phyloP scores from a whole-genome alignment of 768 basidiomycete species.

The Boletus subparvulus region DNA sequence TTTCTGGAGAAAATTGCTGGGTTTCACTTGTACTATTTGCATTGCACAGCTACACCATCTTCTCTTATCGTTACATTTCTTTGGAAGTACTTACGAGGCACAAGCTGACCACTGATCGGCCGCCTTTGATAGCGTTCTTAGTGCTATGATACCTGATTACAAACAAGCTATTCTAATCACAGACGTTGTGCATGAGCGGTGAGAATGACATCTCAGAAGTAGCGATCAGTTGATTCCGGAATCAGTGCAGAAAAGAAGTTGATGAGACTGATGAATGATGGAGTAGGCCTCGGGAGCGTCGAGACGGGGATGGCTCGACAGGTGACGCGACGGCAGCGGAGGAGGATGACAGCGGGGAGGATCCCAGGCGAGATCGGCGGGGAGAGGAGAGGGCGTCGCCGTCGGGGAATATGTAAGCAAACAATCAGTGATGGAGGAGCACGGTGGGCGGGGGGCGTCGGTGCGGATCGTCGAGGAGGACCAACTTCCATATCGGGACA shows the following conservation, averaged over 20 bases:
- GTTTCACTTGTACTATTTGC: conserved; percentile 37
- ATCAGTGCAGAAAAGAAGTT: conserved; percentile 24
- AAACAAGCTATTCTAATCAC: conserved; percentile 31
- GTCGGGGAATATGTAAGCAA: conserved; percentile 29
- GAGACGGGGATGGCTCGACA: background rate
- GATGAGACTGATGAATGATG: conserved; percentile 4
- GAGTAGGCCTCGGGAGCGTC: conserved; percentile 15
- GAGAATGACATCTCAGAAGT: conserved; percentile 5
- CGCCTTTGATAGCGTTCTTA: conserved; percentile 22
- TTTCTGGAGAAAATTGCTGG: conserved; percentile 18
- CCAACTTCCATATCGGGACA: conserved; percentile 12
- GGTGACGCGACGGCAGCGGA: conserved; percentile 20
- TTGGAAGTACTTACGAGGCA: conserved; percentile 26
- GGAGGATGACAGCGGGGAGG: conserved; percentile 7
- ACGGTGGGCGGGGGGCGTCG: conserved; percentile 20
- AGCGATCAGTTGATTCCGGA: conserved; percentile 11
- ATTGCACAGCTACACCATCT: conserved; percentile 26
- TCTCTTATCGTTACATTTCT: conserved; percentile 18
- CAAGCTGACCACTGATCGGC: conserved; percentile 22
- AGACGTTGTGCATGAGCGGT: background rate
- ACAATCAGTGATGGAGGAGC: conserved; percentile 5
- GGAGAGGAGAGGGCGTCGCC: conserved; percentile 12
- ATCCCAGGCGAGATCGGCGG: conserved; percentile 17
- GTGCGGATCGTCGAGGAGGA: conserved; percentile 33
- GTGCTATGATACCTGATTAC: conserved; percentile 34